Evolutionary conservation across 495 filamentous ascomycete genomes (phyloP).

Genomic region (Neurospora sp.): DNA sequence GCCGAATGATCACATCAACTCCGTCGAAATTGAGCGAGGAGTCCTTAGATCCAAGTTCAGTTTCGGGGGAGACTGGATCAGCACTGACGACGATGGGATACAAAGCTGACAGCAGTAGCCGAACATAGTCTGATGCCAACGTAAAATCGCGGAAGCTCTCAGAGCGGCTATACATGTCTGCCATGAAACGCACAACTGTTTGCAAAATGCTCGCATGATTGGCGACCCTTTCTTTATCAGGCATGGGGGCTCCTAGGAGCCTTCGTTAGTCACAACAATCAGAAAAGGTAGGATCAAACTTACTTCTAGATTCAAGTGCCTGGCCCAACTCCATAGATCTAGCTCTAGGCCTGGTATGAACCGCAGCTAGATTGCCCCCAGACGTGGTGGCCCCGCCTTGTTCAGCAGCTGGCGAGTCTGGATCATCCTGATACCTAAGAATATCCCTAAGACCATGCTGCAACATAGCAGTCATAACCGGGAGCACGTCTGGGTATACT

Average conservation of each 20-base stretch:
- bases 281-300: constrained; percentile 10
- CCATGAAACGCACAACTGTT: constrained; percentile 67
- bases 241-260: constrained; percentile 18
- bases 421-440: constrained; percentile 50
- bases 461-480: constrained; percentile 81
- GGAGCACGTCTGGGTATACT: constrained; percentile 66
- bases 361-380: constrained; percentile 10
- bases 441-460: constrained; percentile 64
- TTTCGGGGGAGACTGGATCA: constrained; percentile 69
- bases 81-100: constrained; percentile 81
- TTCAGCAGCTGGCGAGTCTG: constrained; percentile 45
- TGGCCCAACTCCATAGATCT: constrained; percentile 39
- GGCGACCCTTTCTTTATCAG: constrained; percentile 38
- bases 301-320: constrained; percentile 41
- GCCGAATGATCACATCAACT: constrained; percentile 69
- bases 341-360: constrained; percentile 29
- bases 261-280: constrained; percentile 7
- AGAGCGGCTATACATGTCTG: constrained; percentile 65
- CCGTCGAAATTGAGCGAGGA: constrained; percentile 76
- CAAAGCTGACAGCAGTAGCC: constrained; percentile 63
- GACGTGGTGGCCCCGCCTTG: constrained; percentile 6
- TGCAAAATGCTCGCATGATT: constrained; percentile 51
- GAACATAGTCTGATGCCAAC: constrained; percentile 62
- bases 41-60: constrained; percentile 70
- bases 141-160: constrained; percentile 72